phyloP scores from a whole-genome alignment of 2,329 filamentous ascomycete species.

The Eutypa lata region DNA sequence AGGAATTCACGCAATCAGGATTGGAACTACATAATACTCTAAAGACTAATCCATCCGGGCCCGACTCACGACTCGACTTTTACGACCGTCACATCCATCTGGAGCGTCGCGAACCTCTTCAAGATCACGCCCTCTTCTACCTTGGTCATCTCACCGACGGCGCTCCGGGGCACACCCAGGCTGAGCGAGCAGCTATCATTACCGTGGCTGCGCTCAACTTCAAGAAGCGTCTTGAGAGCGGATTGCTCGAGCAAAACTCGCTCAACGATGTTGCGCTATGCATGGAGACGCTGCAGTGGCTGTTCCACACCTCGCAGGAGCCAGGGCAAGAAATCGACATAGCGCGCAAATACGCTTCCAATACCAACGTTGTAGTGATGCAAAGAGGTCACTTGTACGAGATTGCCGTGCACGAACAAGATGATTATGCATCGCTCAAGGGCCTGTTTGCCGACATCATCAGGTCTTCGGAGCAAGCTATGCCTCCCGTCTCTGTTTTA shows the following conservation, averaged over 20 bases:
- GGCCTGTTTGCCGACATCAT: too few relatives aligned
- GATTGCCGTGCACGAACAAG: too few relatives aligned
- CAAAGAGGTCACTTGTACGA: too few relatives aligned
- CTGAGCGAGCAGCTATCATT: background rate
- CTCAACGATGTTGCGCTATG: background rate
- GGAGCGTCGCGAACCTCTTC: background rate
- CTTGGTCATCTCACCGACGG: background rate
- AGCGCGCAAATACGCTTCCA: too few relatives aligned
- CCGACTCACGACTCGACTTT: background rate
- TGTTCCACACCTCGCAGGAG: too few relatives aligned
- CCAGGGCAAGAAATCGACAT: too few relatives aligned
- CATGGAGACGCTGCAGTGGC: background rate
- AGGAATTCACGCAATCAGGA: background rate
- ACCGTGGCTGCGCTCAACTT: background rate
- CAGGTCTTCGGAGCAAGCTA: too few relatives aligned
- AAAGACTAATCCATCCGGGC: background rate
- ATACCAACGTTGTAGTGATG: too few relatives aligned
- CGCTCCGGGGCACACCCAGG: background rate
- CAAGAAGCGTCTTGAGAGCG: slow-evolving; percentile 1
- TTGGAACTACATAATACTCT: background rate
- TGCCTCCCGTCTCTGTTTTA: too few relatives aligned
- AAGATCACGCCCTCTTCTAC: background rate
- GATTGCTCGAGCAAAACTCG: background rate
- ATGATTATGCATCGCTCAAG: too few relatives aligned
- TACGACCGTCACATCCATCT: background rate